Evolutionary conservation across 208 protist genomes (phyloP), one percentile per base, ranked within the genome.

Genomic region (Lotmaria passim): DNA sequence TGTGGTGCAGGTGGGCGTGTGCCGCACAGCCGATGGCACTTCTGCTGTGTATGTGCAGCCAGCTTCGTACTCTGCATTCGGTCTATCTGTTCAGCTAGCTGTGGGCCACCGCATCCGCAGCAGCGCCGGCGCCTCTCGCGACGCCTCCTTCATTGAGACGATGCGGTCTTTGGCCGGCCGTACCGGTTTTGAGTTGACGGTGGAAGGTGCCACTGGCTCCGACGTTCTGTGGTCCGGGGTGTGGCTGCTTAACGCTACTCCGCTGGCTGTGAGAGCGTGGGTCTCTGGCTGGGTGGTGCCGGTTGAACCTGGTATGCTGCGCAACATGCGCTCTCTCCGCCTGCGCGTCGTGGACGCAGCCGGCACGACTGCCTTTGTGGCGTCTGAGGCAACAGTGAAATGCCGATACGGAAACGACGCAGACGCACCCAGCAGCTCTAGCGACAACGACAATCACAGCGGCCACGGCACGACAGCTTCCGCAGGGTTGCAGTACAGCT

Each of bases 201-300:
- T 76, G 44, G 55, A 65, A 23, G 70, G 44, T 2, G 30, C 23
- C 17, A 50, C 6, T 36, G 31, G 23, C 14, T 39, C 46, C 17
- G 62, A 23, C 4, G 44, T 51, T 26, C 58, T 64, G 41, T 76
- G 70, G 70, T 57, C 70, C 8, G 52, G 17, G 30, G 28, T 17
- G 17, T 59, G 56, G 53, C 4, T 28, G 44, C 34, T 44, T 1
- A 36, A 60, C 38, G 28, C 28, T 4, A 76, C 70, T 23, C 70
- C 70, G 30, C 61, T 76, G 21, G 51, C 55, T 3, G 55, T 36
- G 11, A 50, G 51, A 11, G 70, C 70, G 52, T 76, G 61, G 70
- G 19, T 19, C 19, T 7, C 30, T 26, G 70, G 60, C 15, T 69
- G 53, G 41, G 66, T 69, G 53, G 62, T 50, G 24, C 66, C 50